A percentile compares a stretch with the other conserved stretches of the same genome.
phyloP scores from a whole-genome alignment of 2,329 filamentous ascomycete species.

The Alternaria sp. region DNA sequence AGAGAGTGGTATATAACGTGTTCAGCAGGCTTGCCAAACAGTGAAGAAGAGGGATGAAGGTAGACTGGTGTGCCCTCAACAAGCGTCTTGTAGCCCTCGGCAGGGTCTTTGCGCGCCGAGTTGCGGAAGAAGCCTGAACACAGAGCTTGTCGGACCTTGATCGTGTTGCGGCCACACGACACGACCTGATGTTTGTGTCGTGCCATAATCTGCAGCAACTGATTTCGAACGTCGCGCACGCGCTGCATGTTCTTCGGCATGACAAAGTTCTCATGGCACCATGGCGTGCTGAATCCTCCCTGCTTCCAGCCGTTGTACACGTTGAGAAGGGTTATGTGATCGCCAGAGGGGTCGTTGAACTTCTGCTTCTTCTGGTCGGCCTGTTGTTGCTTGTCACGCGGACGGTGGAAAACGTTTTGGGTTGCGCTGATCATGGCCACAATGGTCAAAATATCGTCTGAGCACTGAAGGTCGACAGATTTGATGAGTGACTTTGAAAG shows the following conservation, averaged over 20 bases:
- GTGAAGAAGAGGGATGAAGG: conserved; percentile 87
- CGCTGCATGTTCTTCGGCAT: conserved; percentile 89
- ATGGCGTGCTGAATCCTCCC: conserved; percentile 80
- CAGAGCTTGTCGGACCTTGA: conserved; percentile 85
- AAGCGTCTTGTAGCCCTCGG: conserved; percentile 97
- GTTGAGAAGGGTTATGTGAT: conserved; percentile 93
- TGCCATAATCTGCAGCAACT: conserved; percentile 92
- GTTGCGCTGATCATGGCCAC: conserved; percentile 76
- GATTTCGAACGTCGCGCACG: conserved; percentile 90
- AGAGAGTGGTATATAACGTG: conserved; percentile 95
- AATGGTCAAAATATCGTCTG: conserved; percentile 92
- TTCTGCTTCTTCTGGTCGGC: conserved; percentile 98
- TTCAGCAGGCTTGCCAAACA: conserved; percentile 96
- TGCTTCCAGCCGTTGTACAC: conserved; percentile 98
- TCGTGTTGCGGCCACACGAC: conserved; percentile 87
- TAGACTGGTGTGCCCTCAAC: conserved; percentile 96
- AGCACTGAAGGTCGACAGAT: conserved; percentile 86
- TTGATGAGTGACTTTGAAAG: conserved; percentile 90
- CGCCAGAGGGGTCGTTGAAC: conserved; percentile 93
- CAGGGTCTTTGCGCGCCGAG: conserved; percentile 90
- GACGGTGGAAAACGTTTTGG: conserved; percentile 88
- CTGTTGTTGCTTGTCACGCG: conserved; percentile 95
- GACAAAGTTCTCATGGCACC: conserved; percentile 99
- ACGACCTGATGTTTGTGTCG: conserved; percentile 84
- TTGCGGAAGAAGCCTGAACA: conserved; percentile 97